Conservation (phyloP, 345 rosid species). For the Eucalyptus tenuipes region DNA sequence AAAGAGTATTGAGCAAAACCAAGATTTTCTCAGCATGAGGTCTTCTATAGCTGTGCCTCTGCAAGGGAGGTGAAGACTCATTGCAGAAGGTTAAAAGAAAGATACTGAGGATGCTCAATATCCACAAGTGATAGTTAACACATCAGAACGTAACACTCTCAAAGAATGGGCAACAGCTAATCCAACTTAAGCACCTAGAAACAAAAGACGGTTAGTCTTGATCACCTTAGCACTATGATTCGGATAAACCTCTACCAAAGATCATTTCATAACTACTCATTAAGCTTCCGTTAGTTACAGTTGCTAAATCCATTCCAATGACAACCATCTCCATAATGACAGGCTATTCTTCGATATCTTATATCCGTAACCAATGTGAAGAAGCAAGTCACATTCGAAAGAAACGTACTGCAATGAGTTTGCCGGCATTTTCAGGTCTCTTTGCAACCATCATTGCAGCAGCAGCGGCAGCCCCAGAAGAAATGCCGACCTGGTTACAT, state of each 20-base stretch:
- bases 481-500: conserved; percentile 77
- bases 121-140: not conserved
- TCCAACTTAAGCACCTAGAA: not conserved
- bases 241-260: not conserved
- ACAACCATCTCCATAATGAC: not conserved
- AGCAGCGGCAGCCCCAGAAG: conserved; percentile 96
- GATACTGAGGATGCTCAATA: not conserved
- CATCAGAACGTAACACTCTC: not conserved
- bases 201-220: not conserved
- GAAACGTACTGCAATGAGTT: conserved; percentile 75
- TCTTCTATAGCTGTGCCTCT: not conserved
- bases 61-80: not conserved
- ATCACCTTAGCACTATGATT: not conserved
- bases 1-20: not conserved
- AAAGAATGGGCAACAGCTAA: not conserved
- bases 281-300: not conserved
- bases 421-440: conserved; percentile 91
- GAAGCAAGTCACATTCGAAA: not conserved
- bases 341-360: not conserved
- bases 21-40: not conserved
- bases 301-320: not conserved
- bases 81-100: not conserved
- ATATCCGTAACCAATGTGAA: not conserved
- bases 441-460: conserved; percentile 81
- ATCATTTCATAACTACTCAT: not conserved